Evolutionary conservation across 805 yeast species (phyloP), one percentile per base, ranked within the genome.

Genomic region (Peterozyma xylosa): DNA sequence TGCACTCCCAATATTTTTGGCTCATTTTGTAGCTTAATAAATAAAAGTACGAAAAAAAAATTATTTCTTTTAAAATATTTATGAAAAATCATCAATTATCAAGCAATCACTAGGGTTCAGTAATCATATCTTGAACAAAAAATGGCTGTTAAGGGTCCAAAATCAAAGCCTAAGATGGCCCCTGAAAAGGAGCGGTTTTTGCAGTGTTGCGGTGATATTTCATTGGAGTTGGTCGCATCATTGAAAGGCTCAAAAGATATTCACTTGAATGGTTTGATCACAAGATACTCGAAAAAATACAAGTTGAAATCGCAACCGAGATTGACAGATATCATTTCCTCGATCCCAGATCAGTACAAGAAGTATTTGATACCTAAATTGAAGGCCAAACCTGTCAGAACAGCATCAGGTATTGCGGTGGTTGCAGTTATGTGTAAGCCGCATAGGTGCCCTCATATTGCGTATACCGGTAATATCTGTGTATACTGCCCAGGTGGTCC

Each of bases 391-490:
- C 99, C 99, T 0, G 98, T 93, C 38, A 76, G 99, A 64, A 93
- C 99, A 0, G 99, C 99, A 0, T 86, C 96, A 10, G 99, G 99
- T 55, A 95, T 93, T 47, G 99, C 99, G 9, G 99, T 93, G 16
- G 98, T 93, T 38, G 99, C 99, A 0, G 98, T 93, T 30, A 93
- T 93, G 98, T 90, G 97, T 69, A 93, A 93, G 63, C 99, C 99
- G 2, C 99, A 93, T 63, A 76, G 99, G 67, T 93, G 99, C 65
- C 99, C 99, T 27, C 99, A 93, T 64, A 93, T 93, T 55, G 98
- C 99, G 16, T 93, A 93, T 62, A 93, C 99, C 0, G 99, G 99
- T 49, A 93, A 93, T 59, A 93, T 93, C 49, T 93, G 99, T 70
- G 99, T 93, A 11, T 93, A 86, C 61, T 93, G 99, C 67, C 99